These are phyloP conservation scores for Platanthera guangdongensis DNA, from an alignment of 106 monocot genomes.

Conservation along the genomic window DNA sequence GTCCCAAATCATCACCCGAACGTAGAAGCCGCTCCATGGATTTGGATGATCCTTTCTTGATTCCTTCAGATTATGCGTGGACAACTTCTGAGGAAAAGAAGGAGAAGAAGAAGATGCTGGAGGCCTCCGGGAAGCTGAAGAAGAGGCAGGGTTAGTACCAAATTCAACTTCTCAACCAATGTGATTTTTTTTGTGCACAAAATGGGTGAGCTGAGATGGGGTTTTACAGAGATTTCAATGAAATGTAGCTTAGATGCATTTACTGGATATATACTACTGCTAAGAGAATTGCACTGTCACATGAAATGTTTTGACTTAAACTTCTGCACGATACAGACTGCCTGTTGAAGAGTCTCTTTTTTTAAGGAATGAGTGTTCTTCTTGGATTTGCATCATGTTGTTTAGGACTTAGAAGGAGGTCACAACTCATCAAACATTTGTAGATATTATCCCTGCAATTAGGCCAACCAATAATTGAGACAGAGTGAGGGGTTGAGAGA, in stretches of 20 bases:
- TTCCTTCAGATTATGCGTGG: constrained; percentile 62
- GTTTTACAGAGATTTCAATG: background rate
- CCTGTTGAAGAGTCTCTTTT: too few species aligned
- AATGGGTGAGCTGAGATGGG: background rate
- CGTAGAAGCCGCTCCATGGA: constrained; percentile 38
- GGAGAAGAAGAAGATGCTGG: constrained; percentile 54
- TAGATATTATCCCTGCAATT: too few species aligned
- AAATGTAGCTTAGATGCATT: background rate
- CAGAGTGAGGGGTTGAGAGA: too few species aligned
- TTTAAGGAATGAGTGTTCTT: too few species aligned
- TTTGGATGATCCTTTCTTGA: constrained; percentile 58
- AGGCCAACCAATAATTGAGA: too few species aligned
- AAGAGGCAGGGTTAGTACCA: constrained; percentile 28
- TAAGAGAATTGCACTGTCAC: background rate
- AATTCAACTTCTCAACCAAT: constrained; percentile 7
- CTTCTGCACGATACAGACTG: background rate
- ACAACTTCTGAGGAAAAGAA: constrained; percentile 63
- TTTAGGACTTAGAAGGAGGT: too few species aligned
- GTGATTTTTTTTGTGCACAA: background rate
- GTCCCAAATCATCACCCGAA: constrained; percentile 9
- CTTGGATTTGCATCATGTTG: too few species aligned
- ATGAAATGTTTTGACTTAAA: background rate
- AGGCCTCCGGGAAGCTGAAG: constrained; percentile 42
- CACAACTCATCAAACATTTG: too few species aligned
- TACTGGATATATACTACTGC: background rate